A percentile compares a stretch with the other conserved stretches of the same genome.
Evolutionary conservation across 1,284 basidiomycete genomes (phyloP).

Genomic region (Anthracocystis panici-leucophaei): DNA sequence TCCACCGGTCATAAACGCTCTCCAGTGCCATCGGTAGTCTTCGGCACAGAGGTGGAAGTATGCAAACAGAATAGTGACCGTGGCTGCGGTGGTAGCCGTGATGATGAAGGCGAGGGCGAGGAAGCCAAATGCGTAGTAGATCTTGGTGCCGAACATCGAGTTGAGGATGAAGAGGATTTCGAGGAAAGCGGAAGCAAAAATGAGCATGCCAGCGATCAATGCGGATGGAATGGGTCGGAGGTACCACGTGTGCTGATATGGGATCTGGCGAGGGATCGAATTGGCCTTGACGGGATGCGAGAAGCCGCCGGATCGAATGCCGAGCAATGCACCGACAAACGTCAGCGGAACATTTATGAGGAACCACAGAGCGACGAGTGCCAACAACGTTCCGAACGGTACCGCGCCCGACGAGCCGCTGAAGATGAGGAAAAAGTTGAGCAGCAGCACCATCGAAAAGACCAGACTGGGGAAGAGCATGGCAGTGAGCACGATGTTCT

Average conservation of each 20-base stretch:
- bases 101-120: conserved; percentile 87
- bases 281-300: conserved; percentile 88
- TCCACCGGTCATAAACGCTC: conserved; percentile 92
- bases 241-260: conserved; percentile 69
- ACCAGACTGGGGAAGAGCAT: conserved; percentile 86
- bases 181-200: conserved; percentile 95
- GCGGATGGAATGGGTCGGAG: conserved; percentile 76
- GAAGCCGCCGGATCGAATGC: conserved; percentile 86
- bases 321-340: conserved; percentile 76
- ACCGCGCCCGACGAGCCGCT: conserved; percentile 93
- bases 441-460: conserved; percentile 55
- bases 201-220: conserved; percentile 87
- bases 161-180: conserved; percentile 95
- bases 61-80: conserved; percentile 62
- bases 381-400: conserved; percentile 90
- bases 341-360: conserved; percentile 86
- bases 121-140: conserved; percentile 78
- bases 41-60: conserved; percentile 93
- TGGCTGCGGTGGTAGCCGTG: conserved; percentile 75
- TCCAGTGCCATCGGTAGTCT: conserved; percentile 98
- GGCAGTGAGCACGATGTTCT: conserved; percentile 88
- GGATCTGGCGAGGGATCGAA: conserved; percentile 79
- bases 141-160: conserved; percentile 90
- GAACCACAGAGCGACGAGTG: conserved; percentile 94
- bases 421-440: conserved; percentile 74